A percentile compares a stretch with the other conserved stretches of the same genome.
Conservation (phyloP, 768 basidiomycete species). For the Collybia nuda region DNA sequence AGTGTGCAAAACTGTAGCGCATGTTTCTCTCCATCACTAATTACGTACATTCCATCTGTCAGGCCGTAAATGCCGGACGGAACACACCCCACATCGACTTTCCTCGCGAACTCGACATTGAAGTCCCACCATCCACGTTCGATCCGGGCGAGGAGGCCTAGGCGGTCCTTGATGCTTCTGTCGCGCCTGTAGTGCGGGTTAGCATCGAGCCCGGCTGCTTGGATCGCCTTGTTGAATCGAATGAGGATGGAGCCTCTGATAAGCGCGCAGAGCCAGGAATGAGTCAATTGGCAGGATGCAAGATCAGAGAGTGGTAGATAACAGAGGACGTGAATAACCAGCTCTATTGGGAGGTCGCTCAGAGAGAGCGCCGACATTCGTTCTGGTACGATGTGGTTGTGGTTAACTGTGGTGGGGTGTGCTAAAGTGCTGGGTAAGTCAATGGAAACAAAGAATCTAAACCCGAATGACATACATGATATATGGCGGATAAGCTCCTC, state of each 20-base stretch:
- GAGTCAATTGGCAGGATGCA: constrained; percentile 17
- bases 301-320: constrained; percentile 25
- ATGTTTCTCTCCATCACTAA: background rate
- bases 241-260: constrained; percentile 25
- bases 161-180: constrained; percentile 17
- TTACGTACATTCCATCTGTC: background rate
- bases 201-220: constrained; percentile 24
- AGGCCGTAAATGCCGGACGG: background rate
- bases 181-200: constrained; percentile 19
- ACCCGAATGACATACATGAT: too few relatives aligned
- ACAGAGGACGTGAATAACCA: constrained; percentile 27
- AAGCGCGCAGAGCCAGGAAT: constrained; percentile 19
- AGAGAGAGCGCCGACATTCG: too few relatives aligned
- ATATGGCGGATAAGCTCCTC: too few relatives aligned
- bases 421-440: too few relatives aligned
- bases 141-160: constrained; percentile 19
- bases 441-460: too few relatives aligned
- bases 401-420: too few relatives aligned
- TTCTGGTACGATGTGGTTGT: too few relatives aligned
- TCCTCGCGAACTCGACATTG: constrained; percentile 17
- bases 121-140: constrained; percentile 31
- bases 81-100: background rate
- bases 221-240: constrained; percentile 29
- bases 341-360: constrained; percentile 26
- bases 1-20: background rate